Evolutionary conservation across 139 green algal species (phyloP).

Genomic region (Chlorella ohadii): DNA sequence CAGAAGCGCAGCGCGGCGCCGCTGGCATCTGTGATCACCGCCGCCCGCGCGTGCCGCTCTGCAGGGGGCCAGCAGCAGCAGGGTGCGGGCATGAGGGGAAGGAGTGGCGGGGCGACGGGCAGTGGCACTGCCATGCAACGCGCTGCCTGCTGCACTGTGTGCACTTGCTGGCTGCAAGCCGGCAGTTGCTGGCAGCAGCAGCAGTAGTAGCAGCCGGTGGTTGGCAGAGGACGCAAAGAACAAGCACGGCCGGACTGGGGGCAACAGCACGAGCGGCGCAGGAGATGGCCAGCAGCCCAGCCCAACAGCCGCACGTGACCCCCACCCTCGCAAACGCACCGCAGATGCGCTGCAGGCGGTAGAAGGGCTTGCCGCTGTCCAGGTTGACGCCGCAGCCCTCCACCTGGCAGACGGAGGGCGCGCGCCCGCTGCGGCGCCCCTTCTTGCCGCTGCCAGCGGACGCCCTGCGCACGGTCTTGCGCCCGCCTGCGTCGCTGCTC

Average conservation of each 20-base stretch:
- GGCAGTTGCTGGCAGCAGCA: no score
- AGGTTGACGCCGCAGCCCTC: slow-evolving; percentile 13
- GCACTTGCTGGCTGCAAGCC: no score
- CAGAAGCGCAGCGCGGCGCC: slow-evolving; percentile 15
- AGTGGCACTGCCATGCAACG: no score
- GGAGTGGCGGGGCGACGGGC: no score
- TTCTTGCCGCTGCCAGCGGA: background rate
- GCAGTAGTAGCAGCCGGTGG: no score
- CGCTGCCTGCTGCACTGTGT: no score
- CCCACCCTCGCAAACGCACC: background rate
- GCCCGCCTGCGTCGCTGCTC: background rate
- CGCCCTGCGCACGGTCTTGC: background rate
- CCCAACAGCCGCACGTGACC: no score
- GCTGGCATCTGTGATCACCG: background rate
- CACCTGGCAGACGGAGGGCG: slow-evolving; percentile 1
- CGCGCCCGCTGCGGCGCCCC: background rate
- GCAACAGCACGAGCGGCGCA: background rate
- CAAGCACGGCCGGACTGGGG: no score
- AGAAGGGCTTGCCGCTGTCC: slow-evolving; percentile 7
- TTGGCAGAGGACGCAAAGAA: background rate
- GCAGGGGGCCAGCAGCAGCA: background rate
- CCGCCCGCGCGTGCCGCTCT: slow-evolving; percentile 3
- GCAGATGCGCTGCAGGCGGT: slow-evolving; percentile 31
- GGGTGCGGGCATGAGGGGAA: background rate
- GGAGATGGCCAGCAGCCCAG: no score